These are phyloP conservation scores for Fusarium oligoseptatum DNA, from an alignment of 2,329 filamentous ascomycete species.

Conservation along the genomic window DNA sequence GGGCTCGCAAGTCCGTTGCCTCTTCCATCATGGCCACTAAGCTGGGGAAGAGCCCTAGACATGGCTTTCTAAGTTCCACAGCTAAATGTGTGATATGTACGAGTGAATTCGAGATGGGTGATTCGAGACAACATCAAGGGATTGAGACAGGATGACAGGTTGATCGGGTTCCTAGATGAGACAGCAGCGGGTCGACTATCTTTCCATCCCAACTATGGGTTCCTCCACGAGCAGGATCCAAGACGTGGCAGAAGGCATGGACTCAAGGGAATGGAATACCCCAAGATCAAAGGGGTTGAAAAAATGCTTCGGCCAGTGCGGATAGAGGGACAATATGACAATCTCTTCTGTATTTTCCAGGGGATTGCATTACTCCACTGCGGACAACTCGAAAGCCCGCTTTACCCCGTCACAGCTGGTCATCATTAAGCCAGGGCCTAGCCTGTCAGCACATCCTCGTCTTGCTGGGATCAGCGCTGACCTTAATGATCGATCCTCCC, in stretches of 20 bases:
- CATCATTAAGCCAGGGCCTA: constrained; percentile 4
- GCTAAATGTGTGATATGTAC: constrained; percentile 1
- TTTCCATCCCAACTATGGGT: neutral
- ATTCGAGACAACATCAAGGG: constrained; percentile 18
- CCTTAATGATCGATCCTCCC: constrained; percentile 34
- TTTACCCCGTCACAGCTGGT: constrained; percentile 15
- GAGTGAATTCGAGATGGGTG: constrained; percentile 3
- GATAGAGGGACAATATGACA: constrained; percentile 14
- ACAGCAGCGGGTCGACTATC: constrained; percentile 12
- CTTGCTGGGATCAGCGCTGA: constrained; percentile 24
- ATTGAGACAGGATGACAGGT: constrained; percentile 23
- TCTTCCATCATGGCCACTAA: constrained; percentile 8
- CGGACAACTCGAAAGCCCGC: constrained; percentile 12
- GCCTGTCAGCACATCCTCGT: constrained; percentile 26
- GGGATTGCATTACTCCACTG: constrained; percentile 27
- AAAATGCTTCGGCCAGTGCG: neutral
- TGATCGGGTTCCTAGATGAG: constrained; percentile 20
- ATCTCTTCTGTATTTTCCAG: constrained; percentile 30
- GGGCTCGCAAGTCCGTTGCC: neutral
- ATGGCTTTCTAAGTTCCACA: constrained; percentile 5
- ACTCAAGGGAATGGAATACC: neutral
- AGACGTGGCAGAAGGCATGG: constrained; percentile 16
- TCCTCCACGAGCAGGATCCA: neutral
- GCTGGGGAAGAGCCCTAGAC: constrained; percentile 13
- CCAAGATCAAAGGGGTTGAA: constrained; percentile 11